Evolutionary conservation across 768 basidiomycete genomes (phyloP).

Genomic region (Podaxis rugospora): DNA sequence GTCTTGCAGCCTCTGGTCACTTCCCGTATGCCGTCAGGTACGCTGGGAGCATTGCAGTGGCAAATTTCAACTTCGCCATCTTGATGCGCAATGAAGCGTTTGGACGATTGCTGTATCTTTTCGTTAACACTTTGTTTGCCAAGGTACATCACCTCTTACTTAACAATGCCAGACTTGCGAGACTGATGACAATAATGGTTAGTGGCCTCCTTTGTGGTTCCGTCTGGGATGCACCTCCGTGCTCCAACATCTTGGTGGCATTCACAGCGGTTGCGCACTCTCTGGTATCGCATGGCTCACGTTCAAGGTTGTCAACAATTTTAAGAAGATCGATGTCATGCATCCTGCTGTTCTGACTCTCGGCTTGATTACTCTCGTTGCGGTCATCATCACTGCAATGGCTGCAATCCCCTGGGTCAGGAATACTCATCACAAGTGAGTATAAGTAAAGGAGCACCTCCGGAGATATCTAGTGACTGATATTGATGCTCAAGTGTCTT

Average conservation of each 20-base stretch:
- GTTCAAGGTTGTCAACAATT: conserved; percentile 56
- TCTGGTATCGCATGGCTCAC: conserved; percentile 71
- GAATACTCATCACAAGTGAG: conserved; percentile 78
- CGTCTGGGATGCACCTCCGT: conserved; percentile 71
- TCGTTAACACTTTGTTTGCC: conserved; percentile 66
- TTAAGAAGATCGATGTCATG: conserved; percentile 41
- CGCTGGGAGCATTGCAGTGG: conserved; percentile 64
- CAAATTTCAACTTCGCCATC: conserved; percentile 67
- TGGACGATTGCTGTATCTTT: conserved; percentile 59
- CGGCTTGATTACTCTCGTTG: conserved; percentile 55
- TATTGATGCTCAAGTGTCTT: conserved; percentile 48
- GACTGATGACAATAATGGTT: conserved; percentile 5
- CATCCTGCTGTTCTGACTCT: conserved; percentile 55
- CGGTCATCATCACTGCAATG: conserved; percentile 52
- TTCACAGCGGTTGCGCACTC: conserved; percentile 71
- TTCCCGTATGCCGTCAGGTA: conserved; percentile 61
- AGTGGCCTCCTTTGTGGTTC: conserved; percentile 75
- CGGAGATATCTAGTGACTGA: neutral
- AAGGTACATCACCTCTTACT: conserved; percentile 40
- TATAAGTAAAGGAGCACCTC: neutral
- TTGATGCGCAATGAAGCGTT: conserved; percentile 79
- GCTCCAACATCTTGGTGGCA: conserved; percentile 77
- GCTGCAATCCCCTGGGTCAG: conserved; percentile 79
- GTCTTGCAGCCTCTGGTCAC: conserved; percentile 57
- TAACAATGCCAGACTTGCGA: neutral